These are phyloP conservation scores for Boletus barrowsii DNA, from an alignment of 768 basidiomycete genomes.

Conservation along the genomic window DNA sequence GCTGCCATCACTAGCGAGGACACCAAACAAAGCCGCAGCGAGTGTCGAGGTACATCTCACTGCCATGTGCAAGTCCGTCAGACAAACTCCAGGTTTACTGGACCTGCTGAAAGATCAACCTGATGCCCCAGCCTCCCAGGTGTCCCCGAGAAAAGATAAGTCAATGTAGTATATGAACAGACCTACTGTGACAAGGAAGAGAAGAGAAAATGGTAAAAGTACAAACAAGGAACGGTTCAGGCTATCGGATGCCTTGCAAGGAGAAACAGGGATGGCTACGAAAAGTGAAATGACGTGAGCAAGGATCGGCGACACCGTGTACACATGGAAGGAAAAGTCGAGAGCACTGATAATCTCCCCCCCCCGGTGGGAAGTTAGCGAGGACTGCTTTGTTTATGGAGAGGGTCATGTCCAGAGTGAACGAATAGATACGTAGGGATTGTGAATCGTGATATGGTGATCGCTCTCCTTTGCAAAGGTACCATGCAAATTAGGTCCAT, in stretches of 20 bases:
- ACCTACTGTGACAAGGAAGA: constrained; percentile 19
- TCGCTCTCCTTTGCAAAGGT: constrained; percentile 21
- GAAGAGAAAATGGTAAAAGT: neutral
- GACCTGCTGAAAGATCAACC: too few species aligned
- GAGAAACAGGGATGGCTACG: neutral
- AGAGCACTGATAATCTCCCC: constrained; percentile 6
- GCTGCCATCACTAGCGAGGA: too few species aligned
- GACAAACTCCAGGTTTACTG: too few species aligned
- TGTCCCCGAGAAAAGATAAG: constrained; percentile 16
- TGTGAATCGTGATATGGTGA: constrained; percentile 20
- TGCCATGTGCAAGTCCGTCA: too few species aligned
- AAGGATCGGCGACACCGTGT: constrained; percentile 2
- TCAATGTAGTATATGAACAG: constrained; percentile 24
- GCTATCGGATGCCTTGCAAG: constrained; percentile 4
- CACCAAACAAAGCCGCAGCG: too few species aligned
- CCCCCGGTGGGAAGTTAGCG: constrained; percentile 12
- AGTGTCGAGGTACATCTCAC: too few species aligned
- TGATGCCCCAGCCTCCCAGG: too few species aligned
- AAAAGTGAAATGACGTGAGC: neutral
- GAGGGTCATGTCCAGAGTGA: constrained; percentile 26
- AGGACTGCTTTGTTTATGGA: constrained; percentile 17
- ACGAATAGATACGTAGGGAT: constrained; percentile 33
- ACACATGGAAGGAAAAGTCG: constrained; percentile 5
- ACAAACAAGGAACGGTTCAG: constrained; percentile 6
- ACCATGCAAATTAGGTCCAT: constrained; percentile 24